phyloP scores from a whole-genome alignment of 1,284 basidiomycete species.

The Puccinia polysora region DNA sequence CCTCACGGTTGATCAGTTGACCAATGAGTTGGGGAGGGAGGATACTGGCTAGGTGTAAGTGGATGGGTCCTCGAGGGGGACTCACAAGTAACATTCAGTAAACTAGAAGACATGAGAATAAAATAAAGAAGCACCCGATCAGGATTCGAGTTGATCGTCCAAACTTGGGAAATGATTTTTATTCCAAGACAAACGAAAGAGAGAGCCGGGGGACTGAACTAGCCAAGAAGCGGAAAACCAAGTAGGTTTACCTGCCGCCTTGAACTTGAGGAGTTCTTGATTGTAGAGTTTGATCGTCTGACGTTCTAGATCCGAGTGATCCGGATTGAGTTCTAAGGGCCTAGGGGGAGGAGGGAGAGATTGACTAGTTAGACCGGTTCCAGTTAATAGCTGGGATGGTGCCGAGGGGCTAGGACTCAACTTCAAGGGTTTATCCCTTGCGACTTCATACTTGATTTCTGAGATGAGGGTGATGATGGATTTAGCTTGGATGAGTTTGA shows the following conservation, averaged over 20 bases:
- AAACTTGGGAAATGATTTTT: no score
- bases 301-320: constrained; percentile 57
- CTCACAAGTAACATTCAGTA: constrained; percentile 56
- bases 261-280: constrained; percentile 61
- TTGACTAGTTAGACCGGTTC: no score
- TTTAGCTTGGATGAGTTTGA: constrained; percentile 65
- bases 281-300: constrained; percentile 69
- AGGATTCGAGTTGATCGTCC: background rate
- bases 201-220: background rate
- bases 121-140: constrained; percentile 32
- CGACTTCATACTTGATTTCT: constrained; percentile 84
- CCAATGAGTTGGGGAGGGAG: background rate
- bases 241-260: constrained; percentile 60
- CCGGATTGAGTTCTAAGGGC: background rate
- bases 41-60: no score
- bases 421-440: constrained; percentile 69
- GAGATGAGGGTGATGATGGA: constrained; percentile 71
- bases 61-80: no score
- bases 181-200: no score
- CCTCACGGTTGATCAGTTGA: background rate
- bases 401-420: constrained; percentile 47
- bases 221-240: constrained; percentile 94
- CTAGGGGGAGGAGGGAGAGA: no score
- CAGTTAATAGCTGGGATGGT: no score
- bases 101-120: constrained; percentile 9